These are phyloP conservation scores for Tetracladium setigerum DNA, from an alignment of 495 filamentous ascomycete genomes.

Conservation along the genomic window DNA sequence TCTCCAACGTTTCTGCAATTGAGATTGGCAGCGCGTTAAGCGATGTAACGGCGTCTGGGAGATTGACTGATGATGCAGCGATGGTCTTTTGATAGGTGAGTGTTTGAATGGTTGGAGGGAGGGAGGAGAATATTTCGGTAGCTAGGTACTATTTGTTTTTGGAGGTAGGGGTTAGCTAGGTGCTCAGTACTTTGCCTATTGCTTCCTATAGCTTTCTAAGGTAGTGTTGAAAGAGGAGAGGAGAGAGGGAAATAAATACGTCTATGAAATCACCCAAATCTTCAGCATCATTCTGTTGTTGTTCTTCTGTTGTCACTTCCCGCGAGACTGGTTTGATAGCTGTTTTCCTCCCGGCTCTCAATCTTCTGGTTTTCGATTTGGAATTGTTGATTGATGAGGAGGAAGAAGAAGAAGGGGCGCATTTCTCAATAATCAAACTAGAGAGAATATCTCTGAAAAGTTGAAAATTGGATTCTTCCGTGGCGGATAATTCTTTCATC, in stretches of 20 bases:
- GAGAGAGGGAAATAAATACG: conserved; percentile 16
- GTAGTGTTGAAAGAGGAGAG: too few relatives aligned
- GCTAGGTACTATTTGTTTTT: conserved; percentile 66
- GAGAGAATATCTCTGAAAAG: conserved; percentile 61
- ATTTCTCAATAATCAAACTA: conserved; percentile 36
- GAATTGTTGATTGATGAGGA: conserved; percentile 29
- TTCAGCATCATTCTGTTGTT: conserved; percentile 38
- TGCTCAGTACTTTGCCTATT: too few relatives aligned
- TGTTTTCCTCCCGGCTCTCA: conserved; percentile 32
- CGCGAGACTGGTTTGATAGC: conserved; percentile 15
- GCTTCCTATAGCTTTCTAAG: too few relatives aligned
- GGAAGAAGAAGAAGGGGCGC: conserved; percentile 27
- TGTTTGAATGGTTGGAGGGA: conserved; percentile 52
- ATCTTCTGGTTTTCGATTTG: conserved; percentile 28
- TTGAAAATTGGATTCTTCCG: conserved; percentile 49
- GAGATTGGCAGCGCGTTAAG: conserved; percentile 46
- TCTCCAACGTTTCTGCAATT: conserved; percentile 32
- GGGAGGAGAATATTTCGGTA: conserved; percentile 53
- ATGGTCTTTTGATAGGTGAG: conserved; percentile 38
- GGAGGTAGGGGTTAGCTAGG: too few relatives aligned
- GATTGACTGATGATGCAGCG: conserved; percentile 36
- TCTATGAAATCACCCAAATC: conserved; percentile 64
- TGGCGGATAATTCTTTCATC: too few relatives aligned
- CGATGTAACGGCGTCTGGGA: conserved; percentile 13
- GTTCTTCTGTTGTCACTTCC: conserved; percentile 10